phyloP scores from a whole-genome alignment of 805 yeast species.

The Spathaspora girioi region DNA sequence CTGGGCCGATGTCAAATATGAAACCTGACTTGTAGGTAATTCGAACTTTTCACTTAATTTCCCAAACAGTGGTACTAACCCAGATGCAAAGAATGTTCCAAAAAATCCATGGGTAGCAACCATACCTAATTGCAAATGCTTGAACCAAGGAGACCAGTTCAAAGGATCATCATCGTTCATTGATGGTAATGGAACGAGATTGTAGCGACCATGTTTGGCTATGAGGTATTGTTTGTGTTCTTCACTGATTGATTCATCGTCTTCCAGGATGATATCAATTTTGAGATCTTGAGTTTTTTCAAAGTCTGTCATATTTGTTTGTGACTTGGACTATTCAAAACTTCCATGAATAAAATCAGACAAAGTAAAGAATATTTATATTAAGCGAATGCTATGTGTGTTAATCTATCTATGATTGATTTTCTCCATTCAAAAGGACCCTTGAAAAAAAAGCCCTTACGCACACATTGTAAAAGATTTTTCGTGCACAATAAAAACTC shows the following conservation, averaged over 20 bases:
- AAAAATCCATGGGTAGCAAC: constrained; percentile 14
- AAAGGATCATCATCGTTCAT: constrained; percentile 14
- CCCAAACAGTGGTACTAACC: constrained; percentile 13
- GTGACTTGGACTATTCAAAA: not conserved
- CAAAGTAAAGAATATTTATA: not conserved
- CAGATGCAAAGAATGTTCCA: constrained; percentile 16
- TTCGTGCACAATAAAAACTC: not conserved
- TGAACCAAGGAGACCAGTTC: constrained; percentile 11
- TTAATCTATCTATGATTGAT: no score
- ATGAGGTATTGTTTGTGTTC: constrained; percentile 10
- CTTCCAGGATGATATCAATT: constrained; percentile 2
- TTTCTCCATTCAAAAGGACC: not conserved
- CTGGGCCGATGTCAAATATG: constrained; percentile 14
- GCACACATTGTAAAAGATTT: not conserved
- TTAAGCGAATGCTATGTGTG: not conserved
- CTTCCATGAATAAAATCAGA: not conserved
- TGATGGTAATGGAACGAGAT: constrained; percentile 13
- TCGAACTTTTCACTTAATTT: constrained; percentile 7
- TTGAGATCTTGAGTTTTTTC: not conserved
- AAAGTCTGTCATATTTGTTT: not conserved
- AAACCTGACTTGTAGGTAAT: constrained; percentile 6
- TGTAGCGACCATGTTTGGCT: constrained; percentile 11
- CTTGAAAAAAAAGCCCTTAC: not conserved
- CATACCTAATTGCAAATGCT: constrained; percentile 11
- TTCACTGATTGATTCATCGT: constrained; percentile 1